A percentile compares a stretch with the other conserved stretches of the same genome.
Conservation (phyloP, 768 basidiomycete genomes). For the Pleurotus pulmonarius region DNA sequence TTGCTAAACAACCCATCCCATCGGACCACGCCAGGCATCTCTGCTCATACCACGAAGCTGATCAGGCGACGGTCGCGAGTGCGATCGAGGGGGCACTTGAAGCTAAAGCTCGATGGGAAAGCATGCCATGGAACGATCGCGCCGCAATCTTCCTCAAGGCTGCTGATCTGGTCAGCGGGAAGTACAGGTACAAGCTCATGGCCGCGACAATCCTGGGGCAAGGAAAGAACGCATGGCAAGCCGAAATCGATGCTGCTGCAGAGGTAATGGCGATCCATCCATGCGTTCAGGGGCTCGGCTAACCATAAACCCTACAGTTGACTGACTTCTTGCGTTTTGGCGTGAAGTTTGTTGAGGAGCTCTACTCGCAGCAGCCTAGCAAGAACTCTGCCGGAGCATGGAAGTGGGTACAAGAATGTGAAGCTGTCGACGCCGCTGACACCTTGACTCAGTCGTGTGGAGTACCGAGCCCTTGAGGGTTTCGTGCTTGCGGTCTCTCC, state of each 20-base stretch:
- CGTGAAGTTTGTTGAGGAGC: constrained; percentile 94
- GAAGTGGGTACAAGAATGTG: constrained; percentile 65
- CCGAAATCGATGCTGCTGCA: constrained; percentile 98
- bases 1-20: constrained; percentile 79
- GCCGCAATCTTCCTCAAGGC: constrained; percentile 99
- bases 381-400: constrained; percentile 85
- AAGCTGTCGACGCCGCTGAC: neutral
- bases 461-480: constrained; percentile 97
- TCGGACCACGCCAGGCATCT: constrained; percentile 81
- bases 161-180: constrained; percentile 91
- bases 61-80: constrained; percentile 62
- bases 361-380: constrained; percentile 87
- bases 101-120: constrained; percentile 89
- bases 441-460: constrained; percentile 63
- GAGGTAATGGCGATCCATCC: constrained; percentile 56
- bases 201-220: constrained; percentile 98
- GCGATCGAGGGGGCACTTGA: constrained; percentile 88
- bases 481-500: constrained; percentile 98
- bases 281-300: neutral
- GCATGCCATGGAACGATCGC: constrained; percentile 92
- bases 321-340: constrained; percentile 95
- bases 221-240: constrained; percentile 99
- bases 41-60: constrained; percentile 87
- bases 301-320: constrained; percentile 40
- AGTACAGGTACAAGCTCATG: constrained; percentile 92